phyloP scores from a whole-genome alignment of 257 asterid species.

The Gynochthodes officinalis region DNA sequence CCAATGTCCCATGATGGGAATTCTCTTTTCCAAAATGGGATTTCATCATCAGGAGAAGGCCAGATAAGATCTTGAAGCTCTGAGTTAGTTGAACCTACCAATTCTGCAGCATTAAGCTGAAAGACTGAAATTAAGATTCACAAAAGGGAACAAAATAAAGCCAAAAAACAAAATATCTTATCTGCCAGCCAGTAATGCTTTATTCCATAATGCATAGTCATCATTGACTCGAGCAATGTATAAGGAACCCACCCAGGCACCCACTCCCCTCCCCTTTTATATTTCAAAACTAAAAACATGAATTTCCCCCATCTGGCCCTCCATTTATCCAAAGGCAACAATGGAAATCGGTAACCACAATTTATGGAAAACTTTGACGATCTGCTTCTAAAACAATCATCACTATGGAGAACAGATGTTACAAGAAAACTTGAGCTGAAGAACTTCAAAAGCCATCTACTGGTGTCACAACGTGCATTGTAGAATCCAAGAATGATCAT shows the following conservation, averaged over 20 bases:
- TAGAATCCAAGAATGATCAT: neutral
- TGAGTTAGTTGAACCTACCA: constrained; percentile 30
- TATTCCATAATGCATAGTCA: too few species aligned
- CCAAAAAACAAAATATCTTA: too few species aligned
- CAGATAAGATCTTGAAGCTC: constrained; percentile 38
- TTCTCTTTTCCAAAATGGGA: constrained; percentile 73
- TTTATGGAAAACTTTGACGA: neutral
- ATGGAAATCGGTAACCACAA: too few species aligned
- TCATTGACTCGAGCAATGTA: neutral
- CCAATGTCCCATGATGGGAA: constrained; percentile 56
- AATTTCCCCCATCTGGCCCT: neutral
- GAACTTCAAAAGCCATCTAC: neutral
- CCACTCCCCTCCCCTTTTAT: neutral
- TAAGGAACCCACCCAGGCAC: too few species aligned
- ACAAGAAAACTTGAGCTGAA: neutral
- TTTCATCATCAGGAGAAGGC: constrained; percentile 78
- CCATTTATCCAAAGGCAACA: neutral
- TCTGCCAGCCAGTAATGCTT: neutral
- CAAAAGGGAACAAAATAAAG: neutral
- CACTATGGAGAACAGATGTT: neutral
- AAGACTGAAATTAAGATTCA: constrained; percentile 19
- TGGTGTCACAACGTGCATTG: neutral
- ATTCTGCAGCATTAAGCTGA: constrained; percentile 43
- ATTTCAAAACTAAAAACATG: neutral
- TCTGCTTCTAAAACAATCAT: neutral